Base-by-base conservation (phyloP, 2,329 filamentous ascomycete genomes). In the Geoglossum cookeanum region DNA sequence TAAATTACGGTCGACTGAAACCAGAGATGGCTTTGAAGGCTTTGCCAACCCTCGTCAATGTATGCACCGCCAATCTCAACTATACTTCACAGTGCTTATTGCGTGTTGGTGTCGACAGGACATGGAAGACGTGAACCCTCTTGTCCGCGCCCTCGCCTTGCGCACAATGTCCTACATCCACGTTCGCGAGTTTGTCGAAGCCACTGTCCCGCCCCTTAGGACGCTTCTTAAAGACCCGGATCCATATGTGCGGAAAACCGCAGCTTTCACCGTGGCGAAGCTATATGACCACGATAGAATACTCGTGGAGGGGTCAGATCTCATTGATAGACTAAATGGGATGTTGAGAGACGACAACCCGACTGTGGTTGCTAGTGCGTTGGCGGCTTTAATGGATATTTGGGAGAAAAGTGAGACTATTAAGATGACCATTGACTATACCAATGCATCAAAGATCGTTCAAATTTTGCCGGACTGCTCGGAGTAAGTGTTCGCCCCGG, bases 341-440 rank as follows among this genome's bases (percentile, higher is more conserved):
- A 84, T 98, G 74, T 73, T 98, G 58, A 81, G 89, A 65, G 92
- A 98, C 64, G 91, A 97, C 68, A 98, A 98, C 66, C 91, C 92
- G 0, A 98, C 92, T 0, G 92, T 98, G 2, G 91, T 98, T 27
- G 91, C 92, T 9, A 96, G 90, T 67, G 90, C 94, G 5, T 72
- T 98, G 61, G 91, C 92, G 30, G 78, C 86, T 39, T 70, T 98
- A 65, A 92, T 95, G 80, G 92, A 98, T 69, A 97, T 98, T 55
- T 98, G 92, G 92, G 92, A 97, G 69, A 79, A 91, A 59, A 97
- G 90, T 68, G 91, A 97, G 69, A 88, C 86, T 59, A 98, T 98
- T 70, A 96, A 95, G 68, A 81, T 98, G 61, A 97, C 92, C 3
- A 96, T 98, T 64, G 92, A 98, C 71, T 97, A 98, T 68, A 81